phyloP scores from a whole-genome alignment of 495 filamentous ascomycete species.

The Zalerion maritima region DNA sequence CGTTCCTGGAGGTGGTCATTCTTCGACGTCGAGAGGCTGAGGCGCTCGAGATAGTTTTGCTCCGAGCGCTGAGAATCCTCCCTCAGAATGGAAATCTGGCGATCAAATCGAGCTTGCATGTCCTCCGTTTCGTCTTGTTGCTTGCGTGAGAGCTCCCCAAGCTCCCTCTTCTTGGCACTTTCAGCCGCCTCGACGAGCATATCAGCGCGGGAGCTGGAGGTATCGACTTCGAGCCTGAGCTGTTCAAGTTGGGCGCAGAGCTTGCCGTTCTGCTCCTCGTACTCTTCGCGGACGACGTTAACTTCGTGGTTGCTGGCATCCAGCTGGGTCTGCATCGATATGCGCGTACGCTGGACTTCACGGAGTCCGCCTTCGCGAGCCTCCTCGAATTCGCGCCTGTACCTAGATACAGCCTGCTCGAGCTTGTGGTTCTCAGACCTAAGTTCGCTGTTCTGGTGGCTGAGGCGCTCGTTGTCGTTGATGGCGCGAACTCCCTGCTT shows the following conservation, averaged over 20 bases:
- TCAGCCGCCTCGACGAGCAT: conserved; percentile 64
- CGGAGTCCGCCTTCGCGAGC: conserved; percentile 58
- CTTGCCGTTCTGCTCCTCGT: conserved; percentile 56
- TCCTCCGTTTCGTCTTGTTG: conserved; percentile 63
- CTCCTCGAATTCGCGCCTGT: conserved; percentile 70
- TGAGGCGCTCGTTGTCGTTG: conserved; percentile 44
- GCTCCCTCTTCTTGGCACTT: conserved; percentile 42
- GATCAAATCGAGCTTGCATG: conserved; percentile 52
- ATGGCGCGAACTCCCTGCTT: conserved; percentile 47
- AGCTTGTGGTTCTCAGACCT: conserved; percentile 55
- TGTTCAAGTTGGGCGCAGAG: conserved; percentile 58
- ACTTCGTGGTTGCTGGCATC: conserved; percentile 70
- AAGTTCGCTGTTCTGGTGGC: conserved; percentile 47
- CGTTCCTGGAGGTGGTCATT: conserved; percentile 66
- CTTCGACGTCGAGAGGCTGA: conserved; percentile 67
- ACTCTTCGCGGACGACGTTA: conserved; percentile 60
- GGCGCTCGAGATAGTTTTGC: conserved; percentile 49
- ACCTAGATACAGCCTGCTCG: conserved; percentile 47
- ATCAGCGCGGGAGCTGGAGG: conserved; percentile 55
- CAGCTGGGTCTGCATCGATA: conserved; percentile 64
- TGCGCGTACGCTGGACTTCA: conserved; percentile 65
- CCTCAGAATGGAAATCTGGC: conserved; percentile 50
- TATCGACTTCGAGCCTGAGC: conserved; percentile 57
- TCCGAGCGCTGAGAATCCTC: conserved; percentile 62
- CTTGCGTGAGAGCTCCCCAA: conserved; percentile 52